These are phyloP conservation scores for Diaporthe citri DNA, from an alignment of 2,329 filamentous ascomycete species.

Conservation along the genomic window DNA sequence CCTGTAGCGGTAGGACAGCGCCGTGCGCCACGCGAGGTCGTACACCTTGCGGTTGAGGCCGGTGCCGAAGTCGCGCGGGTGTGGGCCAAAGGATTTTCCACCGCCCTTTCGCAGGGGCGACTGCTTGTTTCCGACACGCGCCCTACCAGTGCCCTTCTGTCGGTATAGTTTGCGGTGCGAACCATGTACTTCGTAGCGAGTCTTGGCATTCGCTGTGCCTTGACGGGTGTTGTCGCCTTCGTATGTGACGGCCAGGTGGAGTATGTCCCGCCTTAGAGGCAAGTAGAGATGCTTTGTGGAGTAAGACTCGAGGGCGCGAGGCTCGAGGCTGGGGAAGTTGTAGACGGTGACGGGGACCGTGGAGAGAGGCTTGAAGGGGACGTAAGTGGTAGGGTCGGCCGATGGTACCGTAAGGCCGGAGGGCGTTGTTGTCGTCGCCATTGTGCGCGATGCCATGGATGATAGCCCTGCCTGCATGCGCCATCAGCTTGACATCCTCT, in stretches of 20 bases:
- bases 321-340: constrained; percentile 90
- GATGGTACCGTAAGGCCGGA: constrained; percentile 40
- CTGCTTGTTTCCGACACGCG: constrained; percentile 84
- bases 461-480: constrained; percentile 19
- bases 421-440: constrained; percentile 37
- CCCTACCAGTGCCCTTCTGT: constrained; percentile 88
- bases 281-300: constrained; percentile 86
- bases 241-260: constrained; percentile 92
- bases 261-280: constrained; percentile 88
- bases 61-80: constrained; percentile 91
- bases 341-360: constrained; percentile 88
- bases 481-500: constrained; percentile 36
- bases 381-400: constrained; percentile 32
- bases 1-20: constrained; percentile 90
- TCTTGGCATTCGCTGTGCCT: constrained; percentile 88
- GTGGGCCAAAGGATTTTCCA: constrained; percentile 90
- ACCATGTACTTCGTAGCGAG: constrained; percentile 84
- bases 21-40: constrained; percentile 94
- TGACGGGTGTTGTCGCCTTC: constrained; percentile 91
- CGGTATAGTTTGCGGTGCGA: constrained; percentile 84
- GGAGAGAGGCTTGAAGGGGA: constrained; percentile 55
- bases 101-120: constrained; percentile 86
- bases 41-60: constrained; percentile 89
- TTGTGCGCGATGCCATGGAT: constrained; percentile 34
- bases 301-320: constrained; percentile 81